Base-by-base conservation (phyloP, 768 basidiomycete genomes). In the Lactifluus pinguis region DNA sequence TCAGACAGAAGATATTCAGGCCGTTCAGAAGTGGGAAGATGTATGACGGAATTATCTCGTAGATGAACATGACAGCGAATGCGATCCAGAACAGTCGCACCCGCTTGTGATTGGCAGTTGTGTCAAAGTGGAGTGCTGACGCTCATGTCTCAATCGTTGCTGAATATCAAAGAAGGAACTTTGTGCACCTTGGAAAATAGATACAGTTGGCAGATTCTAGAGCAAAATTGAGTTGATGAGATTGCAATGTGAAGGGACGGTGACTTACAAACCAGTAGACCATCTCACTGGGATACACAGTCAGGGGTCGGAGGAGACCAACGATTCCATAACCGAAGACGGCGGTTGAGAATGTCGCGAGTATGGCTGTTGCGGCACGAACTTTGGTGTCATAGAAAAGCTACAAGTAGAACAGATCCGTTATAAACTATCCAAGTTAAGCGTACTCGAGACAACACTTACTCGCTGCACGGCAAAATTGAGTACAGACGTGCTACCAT, bases 301-400 rank as follows among this genome's bases (percentile, higher is more conserved):
- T 81, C 21, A 84, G 71, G 2, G 83, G 82, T 3, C 83, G 78
- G 10, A 84, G 71, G 4, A 86, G 65, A 3, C 84, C 84, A 6
- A 82, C 81, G 6, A 86, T 70, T 3, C 83, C 83, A 63, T 83
- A 84, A 78, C 82, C 83, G 69, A 85, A 84, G 67, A 81, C 82
- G 4, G 80, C 81, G 0, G 83, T 83, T 2, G 83, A 84, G 70
- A 84, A 84, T 0, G 82, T 84, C 0, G 82, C 80, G 9, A 86
- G 76, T 34, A 84, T 72, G 7, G 83, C 83, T 3, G 82, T 83
- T 0, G 78, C 74, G 0, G 81, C 79, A 49, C 75, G 73, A 3
- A 84, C 80, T 38, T 82, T 71, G 4, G 80, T 81, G 61, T 81
- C 73, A 67, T 85, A 86, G 68, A 80, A 85, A 1, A 85, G 76